A percentile compares a stretch with the other conserved stretches of the same genome.
These are phyloP conservation scores for Carex kokanica DNA, from an alignment of 176 grass and related monocot species.

Conservation along the genomic window DNA sequence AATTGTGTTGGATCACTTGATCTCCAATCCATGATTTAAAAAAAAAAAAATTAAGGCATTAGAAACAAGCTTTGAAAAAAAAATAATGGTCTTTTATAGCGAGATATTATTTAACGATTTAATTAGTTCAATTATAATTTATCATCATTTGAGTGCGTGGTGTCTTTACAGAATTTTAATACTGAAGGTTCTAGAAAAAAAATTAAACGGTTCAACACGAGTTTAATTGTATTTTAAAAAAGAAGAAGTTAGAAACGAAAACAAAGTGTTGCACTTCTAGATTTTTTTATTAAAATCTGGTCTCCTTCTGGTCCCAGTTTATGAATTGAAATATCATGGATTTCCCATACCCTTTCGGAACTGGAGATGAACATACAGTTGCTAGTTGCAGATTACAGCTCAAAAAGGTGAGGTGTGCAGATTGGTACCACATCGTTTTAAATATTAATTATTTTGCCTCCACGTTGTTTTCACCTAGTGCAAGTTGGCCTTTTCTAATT, in stretches of 20 bases:
- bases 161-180: too few species aligned
- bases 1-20: too few species aligned
- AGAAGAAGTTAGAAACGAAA: background rate
- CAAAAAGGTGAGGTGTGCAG: conserved; percentile 20
- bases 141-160: too few species aligned
- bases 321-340: background rate
- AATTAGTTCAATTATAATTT: too few species aligned
- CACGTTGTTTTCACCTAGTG: background rate
- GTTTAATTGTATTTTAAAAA: background rate
- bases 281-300: background rate
- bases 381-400: conserved; percentile 14
- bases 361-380: background rate
- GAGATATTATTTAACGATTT: too few species aligned
- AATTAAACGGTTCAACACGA: too few species aligned
- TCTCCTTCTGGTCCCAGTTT: background rate
- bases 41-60: too few species aligned
- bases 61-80: too few species aligned
- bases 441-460: background rate
- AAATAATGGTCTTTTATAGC: too few species aligned
- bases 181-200: too few species aligned
- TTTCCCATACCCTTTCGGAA: background rate
- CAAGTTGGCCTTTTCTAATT: background rate
- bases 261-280: background rate
- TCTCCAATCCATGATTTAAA: too few species aligned
- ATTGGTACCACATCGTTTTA: conserved; percentile 11